Conservation (phyloP, 768 basidiomycete genomes). For the Arthromyces matolae region DNA sequence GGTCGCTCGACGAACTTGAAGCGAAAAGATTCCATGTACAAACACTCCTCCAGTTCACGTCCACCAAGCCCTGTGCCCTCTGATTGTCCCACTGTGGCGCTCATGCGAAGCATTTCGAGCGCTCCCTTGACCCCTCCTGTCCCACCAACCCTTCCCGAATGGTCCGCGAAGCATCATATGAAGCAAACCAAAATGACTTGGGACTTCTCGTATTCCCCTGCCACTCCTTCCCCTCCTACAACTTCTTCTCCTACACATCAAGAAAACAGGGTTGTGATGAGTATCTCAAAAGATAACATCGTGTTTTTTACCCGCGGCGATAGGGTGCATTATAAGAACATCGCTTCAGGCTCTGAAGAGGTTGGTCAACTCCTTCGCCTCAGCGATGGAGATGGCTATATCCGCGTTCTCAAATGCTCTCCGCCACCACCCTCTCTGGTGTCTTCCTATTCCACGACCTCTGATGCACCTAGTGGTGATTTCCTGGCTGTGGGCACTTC, state of each 20-base stretch:
- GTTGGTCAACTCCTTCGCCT: slow-evolving; percentile 50
- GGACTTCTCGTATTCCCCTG: slow-evolving; percentile 17
- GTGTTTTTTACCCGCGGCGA: slow-evolving; percentile 52
- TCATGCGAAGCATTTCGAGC: slow-evolving; percentile 32
- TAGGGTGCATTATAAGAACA: slow-evolving; percentile 50
- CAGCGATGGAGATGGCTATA: slow-evolving; percentile 40
- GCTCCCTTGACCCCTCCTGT: slow-evolving; percentile 25
- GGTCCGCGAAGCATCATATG: slow-evolving; percentile 31
- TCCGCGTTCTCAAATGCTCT: slow-evolving; percentile 33
- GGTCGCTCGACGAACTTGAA: too few species aligned
- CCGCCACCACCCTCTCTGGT: neutral
- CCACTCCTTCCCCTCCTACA: slow-evolving; percentile 12
- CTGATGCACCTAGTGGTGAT: slow-evolving; percentile 16
- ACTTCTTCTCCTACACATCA: too few species aligned
- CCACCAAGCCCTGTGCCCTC: slow-evolving; percentile 21
- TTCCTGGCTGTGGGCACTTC: slow-evolving; percentile 60
- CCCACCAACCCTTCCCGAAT: slow-evolving; percentile 28
- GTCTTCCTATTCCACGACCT: neutral
- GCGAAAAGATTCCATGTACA: too few species aligned
- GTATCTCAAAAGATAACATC: slow-evolving; percentile 41
- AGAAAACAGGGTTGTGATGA: slow-evolving; percentile 23
- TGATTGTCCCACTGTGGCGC: slow-evolving; percentile 24
- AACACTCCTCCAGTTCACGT: slow-evolving; percentile 17
- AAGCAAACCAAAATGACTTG: slow-evolving; percentile 18
- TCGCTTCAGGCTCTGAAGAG: slow-evolving; percentile 37